These are phyloP conservation scores for Candida succiphila DNA, from an alignment of 805 yeast genomes.

Conservation along the genomic window DNA sequence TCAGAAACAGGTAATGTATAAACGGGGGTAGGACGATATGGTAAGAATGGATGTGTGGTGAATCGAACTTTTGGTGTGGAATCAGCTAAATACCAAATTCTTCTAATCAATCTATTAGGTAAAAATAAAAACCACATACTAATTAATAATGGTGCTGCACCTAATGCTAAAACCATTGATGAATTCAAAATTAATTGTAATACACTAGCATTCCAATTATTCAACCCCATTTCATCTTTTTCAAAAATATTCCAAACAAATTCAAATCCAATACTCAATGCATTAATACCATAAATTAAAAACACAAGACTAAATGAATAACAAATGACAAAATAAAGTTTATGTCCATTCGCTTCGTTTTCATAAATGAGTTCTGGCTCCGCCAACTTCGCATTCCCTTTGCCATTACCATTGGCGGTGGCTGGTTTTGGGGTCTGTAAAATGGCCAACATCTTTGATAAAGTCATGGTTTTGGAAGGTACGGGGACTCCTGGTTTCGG, in stretches of 20 bases:
- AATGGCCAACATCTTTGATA: slow-evolving; percentile 52
- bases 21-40: slow-evolving; percentile 70
- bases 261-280: slow-evolving; percentile 20
- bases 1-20: slow-evolving; percentile 52
- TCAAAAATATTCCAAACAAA: slow-evolving; percentile 16
- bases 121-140: slow-evolving; percentile 34
- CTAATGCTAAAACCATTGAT: slow-evolving; percentile 26
- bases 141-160: slow-evolving; percentile 30
- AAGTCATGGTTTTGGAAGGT: slow-evolving; percentile 43
- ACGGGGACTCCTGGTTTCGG: slow-evolving; percentile 76
- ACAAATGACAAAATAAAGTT: slow-evolving; percentile 61
- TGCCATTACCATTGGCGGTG: too few relatives aligned
- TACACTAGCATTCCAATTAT: slow-evolving; percentile 13
- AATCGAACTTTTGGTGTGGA: slow-evolving; percentile 47
- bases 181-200: slow-evolving; percentile 16
- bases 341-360: slow-evolving; percentile 78
- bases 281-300: slow-evolving; percentile 54
- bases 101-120: slow-evolving; percentile 63
- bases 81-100: slow-evolving; percentile 71
- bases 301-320: slow-evolving; percentile 61
- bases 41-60: slow-evolving; percentile 67
- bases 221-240: slow-evolving; percentile 21
- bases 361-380: slow-evolving; percentile 73
- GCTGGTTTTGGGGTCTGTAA: slow-evolving; percentile 31
- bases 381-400: too few relatives aligned